Evolutionary conservation across 495 filamentous ascomycete species (phyloP).

Genomic region (Pyrenopolyporus hunteri): DNA sequence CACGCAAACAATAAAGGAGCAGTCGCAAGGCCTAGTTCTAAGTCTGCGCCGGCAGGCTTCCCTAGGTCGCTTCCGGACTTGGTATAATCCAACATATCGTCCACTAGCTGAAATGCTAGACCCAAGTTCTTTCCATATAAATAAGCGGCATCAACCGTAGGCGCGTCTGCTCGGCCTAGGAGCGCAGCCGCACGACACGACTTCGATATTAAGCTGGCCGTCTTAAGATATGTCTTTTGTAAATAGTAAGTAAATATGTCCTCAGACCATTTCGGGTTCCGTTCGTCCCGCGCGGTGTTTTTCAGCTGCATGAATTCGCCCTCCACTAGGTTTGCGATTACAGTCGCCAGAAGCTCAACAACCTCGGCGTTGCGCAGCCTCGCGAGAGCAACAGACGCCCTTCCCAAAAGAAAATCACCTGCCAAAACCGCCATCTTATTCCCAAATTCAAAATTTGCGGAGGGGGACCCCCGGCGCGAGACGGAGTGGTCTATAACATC

Average conservation of each 20-base stretch:
- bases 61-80: constrained; percentile 81
- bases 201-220: constrained; percentile 93
- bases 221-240: constrained; percentile 99
- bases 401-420: constrained; percentile 90
- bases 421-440: constrained; percentile 99
- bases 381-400: constrained; percentile 92
- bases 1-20: constrained; percentile 95
- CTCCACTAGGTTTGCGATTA: constrained; percentile 96
- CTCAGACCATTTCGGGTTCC: constrained; percentile 79
- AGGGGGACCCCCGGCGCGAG: constrained; percentile 79
- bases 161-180: constrained; percentile 74
- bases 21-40: constrained; percentile 94
- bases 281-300: constrained; percentile 89
- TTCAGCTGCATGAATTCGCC: constrained; percentile 99
- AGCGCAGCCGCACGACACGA: constrained; percentile 89
- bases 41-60: constrained; percentile 92
- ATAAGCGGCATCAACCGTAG: constrained; percentile 90
- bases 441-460: constrained; percentile 90
- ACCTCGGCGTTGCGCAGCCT: constrained; percentile 91
- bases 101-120: constrained; percentile 95
- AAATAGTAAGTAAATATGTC: constrained; percentile 91
- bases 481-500: constrained; percentile 95
- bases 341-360: constrained; percentile 89
- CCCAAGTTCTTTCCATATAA: constrained; percentile 90
- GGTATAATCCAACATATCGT: constrained; percentile 98